These are phyloP conservation scores for Murraya paniculata DNA, from an alignment of 345 rosid genomes.

Conservation along the genomic window DNA sequence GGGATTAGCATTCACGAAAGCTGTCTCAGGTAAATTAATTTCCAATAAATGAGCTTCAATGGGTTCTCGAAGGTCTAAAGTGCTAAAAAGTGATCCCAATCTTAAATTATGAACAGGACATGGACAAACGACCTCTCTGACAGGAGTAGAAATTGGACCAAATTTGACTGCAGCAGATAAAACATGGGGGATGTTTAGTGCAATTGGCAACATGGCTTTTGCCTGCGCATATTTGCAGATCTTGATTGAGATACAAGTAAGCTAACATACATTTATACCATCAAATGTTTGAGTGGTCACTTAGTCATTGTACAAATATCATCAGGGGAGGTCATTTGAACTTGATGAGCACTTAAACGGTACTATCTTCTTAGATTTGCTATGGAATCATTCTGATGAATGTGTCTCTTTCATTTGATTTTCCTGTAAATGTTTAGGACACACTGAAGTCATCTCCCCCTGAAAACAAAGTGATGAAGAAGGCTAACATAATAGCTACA, in stretches of 20 bases:
- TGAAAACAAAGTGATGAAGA: conserved; percentile 44
- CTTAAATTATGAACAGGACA: conserved; percentile 9
- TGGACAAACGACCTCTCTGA: conserved; percentile 8
- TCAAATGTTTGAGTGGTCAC: no score
- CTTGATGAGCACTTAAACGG: no score
- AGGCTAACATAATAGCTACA: conserved; percentile 39
- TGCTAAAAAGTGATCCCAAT: not conserved
- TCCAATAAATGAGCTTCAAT: no score
- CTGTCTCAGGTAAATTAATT: conserved; percentile 13
- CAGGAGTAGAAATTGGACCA: conserved; percentile 24
- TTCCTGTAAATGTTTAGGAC: conserved; percentile 26
- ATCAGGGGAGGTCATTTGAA: no score
- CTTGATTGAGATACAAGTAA: conserved; percentile 24
- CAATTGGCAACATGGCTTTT: conserved; percentile 28
- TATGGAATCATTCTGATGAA: no score
- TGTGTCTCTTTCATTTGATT: not conserved
- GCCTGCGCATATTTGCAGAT: conserved; percentile 19
- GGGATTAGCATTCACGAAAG: conserved; percentile 43
- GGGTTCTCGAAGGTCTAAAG: no score
- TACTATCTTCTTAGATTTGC: no score
- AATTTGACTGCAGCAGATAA: conserved; percentile 15
- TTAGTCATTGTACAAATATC: no score
- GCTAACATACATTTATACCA: not conserved
- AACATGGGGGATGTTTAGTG: conserved; percentile 22
- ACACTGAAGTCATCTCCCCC: conserved; percentile 50